Conservation (phyloP, 441 rosid species). For the Macaranga tanarius region DNA sequence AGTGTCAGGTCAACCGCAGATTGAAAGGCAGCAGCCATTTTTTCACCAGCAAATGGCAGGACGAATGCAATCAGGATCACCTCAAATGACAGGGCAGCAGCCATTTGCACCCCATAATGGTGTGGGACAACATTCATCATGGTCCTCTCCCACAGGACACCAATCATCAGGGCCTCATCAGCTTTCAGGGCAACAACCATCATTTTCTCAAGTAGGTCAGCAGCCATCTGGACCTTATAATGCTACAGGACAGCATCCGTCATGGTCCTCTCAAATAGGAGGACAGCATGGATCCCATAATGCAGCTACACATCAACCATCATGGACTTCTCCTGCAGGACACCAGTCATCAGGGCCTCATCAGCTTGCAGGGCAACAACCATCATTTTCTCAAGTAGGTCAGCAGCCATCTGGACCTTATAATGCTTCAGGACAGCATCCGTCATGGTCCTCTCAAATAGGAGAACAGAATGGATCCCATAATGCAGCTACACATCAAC, state of each 20-base stretch:
- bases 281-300: not conserved
- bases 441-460: constrained; percentile 26
- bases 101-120: not conserved
- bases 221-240: constrained; percentile 18
- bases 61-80: constrained; percentile 16
- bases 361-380: constrained; percentile 28
- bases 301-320: too few relatives aligned
- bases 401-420: constrained; percentile 14
- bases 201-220: constrained; percentile 14
- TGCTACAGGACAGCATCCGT: constrained; percentile 21
- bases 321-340: too few relatives aligned
- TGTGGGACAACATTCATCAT: constrained; percentile 13
- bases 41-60: constrained; percentile 3
- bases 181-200: constrained; percentile 19
- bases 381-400: not conserved
- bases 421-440: constrained; percentile 29
- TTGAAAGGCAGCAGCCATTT: constrained; percentile 22
- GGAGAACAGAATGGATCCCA: too few relatives aligned
- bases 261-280: constrained; percentile 24
- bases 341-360: constrained; percentile 16
- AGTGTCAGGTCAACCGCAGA: constrained; percentile 18
- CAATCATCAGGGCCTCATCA: constrained; percentile 24
- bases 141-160: constrained; percentile 20
- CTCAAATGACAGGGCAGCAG: constrained; percentile 6
- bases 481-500: too few relatives aligned